Evolutionary conservation across 371 early-diverging fungal genomes (phyloP).

Genomic region (Actinomortierella ambigua): DNA sequence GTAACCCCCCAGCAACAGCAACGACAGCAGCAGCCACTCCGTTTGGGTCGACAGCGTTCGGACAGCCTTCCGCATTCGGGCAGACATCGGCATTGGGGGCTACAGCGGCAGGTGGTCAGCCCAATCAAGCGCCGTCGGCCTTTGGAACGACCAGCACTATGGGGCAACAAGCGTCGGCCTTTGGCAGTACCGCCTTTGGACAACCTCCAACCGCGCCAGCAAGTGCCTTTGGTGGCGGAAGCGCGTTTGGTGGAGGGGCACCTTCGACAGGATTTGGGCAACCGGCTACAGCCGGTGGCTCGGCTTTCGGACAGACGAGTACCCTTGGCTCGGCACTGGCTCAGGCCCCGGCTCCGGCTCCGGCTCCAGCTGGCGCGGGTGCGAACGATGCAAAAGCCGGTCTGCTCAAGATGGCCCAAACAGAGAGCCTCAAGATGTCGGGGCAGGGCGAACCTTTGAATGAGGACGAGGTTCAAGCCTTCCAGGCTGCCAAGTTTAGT

Average conservation of each 20-base stretch:
- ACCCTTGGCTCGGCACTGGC: too few relatives aligned
- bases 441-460: constrained; percentile 15
- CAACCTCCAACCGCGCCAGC: constrained; percentile 6
- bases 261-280: constrained; percentile 5
- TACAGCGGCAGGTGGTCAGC: constrained; percentile 33
- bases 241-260: constrained; percentile 10
- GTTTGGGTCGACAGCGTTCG: constrained; percentile 34
- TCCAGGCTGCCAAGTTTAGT: constrained; percentile 47
- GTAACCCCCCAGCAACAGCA: not conserved
- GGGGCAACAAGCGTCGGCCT: constrained; percentile 17
- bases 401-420: constrained; percentile 27
- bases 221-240: not conserved
- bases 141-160: constrained; percentile 9
- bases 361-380: constrained; percentile 5
- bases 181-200: constrained; percentile 36
- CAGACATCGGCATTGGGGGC: not conserved
- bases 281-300: not conserved
- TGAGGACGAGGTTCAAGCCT: constrained; percentile 47
- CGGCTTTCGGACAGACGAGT: not conserved
- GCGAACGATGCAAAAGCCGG: constrained; percentile 11
- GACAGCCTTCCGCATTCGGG: constrained; percentile 19
- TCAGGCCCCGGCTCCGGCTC: too few relatives aligned
- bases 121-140: too few relatives aligned
- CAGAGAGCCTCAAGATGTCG: constrained; percentile 11
- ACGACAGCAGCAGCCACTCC: constrained; percentile 19